These are phyloP conservation scores for Oryza coarctata DNA, from an alignment of 176 grass and related monocot genomes.

Conservation along the genomic window DNA sequence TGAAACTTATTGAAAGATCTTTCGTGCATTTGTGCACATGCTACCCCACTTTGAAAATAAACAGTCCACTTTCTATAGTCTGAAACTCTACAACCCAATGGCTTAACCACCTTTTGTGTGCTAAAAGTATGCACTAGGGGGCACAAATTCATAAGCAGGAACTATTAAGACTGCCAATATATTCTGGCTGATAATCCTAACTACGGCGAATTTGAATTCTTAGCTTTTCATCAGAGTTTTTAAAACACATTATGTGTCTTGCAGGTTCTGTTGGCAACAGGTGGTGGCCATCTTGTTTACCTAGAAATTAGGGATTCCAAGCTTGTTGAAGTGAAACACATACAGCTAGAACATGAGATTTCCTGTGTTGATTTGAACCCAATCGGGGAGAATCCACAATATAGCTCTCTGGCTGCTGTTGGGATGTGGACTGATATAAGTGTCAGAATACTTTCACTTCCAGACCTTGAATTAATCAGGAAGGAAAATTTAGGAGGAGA, in stretches of 20 bases:
- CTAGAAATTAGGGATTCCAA: slow-evolving; percentile 81
- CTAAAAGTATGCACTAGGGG: background rate
- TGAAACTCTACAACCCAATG: background rate
- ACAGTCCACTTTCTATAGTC: background rate
- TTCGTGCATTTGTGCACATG: background rate
- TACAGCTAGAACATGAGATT: slow-evolving; percentile 86
- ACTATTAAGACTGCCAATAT: background rate
- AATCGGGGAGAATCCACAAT: slow-evolving; percentile 54
- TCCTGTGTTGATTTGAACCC: slow-evolving; percentile 95
- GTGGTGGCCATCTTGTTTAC: slow-evolving; percentile 97
- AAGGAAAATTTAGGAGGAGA: slow-evolving; percentile 94
- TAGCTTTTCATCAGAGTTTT: slow-evolving; percentile 1
- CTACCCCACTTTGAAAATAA: background rate
- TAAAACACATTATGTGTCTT: slow-evolving; percentile 20
- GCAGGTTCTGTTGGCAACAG: slow-evolving; percentile 87
- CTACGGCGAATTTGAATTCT: background rate
- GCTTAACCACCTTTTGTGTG: background rate
- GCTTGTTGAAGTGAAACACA: slow-evolving; percentile 84
- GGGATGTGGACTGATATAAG: slow-evolving; percentile 99
- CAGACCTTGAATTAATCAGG: slow-evolving; percentile 70
- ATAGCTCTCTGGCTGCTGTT: slow-evolving; percentile 84
- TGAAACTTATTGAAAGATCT: background rate
- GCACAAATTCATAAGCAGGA: background rate
- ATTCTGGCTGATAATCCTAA: slow-evolving; percentile 1
- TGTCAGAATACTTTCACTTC: slow-evolving; percentile 94